Percentiles rank a stretch among this genome's conserved stretches.
phyloP scores from a whole-genome alignment of 2,329 filamentous ascomycete species.

The Chaetomium strumarium region DNA sequence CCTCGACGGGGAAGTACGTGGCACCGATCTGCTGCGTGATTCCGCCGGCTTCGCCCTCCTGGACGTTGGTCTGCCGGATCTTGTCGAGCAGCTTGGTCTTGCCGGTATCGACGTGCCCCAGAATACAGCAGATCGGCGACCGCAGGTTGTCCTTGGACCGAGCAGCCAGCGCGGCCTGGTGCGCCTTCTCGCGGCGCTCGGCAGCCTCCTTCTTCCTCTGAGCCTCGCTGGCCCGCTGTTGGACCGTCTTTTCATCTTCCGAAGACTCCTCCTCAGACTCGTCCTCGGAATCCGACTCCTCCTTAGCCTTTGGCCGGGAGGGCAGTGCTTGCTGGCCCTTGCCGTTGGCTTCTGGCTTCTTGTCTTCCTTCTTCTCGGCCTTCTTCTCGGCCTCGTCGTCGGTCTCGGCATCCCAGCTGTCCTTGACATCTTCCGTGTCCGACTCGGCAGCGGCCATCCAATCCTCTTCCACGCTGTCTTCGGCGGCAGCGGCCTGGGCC shows the following conservation, averaged over 20 bases:
- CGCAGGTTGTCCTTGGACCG: conserved; percentile 91
- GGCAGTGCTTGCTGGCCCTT: conserved; percentile 23
- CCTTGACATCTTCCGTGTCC: conserved; percentile 73
- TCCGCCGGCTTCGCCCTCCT: conserved; percentile 97
- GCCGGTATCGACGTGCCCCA: conserved; percentile 98
- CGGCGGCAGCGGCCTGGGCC: conserved; percentile 51
- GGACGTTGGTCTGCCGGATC: conserved; percentile 95
- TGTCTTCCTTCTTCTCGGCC: conserved; percentile 36
- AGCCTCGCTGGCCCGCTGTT: conserved; percentile 64
- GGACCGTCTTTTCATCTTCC: conserved; percentile 69
- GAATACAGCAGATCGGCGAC: conserved; percentile 98
- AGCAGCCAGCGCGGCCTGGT: conserved; percentile 85
- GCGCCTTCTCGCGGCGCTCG: conserved; percentile 79
- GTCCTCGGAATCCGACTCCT: conserved; percentile 46
- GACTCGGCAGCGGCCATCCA: conserved; percentile 83
- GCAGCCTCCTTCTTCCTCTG: conserved; percentile 83
- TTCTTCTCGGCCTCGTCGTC: conserved; percentile 58
- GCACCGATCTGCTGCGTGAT: conserved; percentile 99
- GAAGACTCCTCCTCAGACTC: conserved; percentile 60
- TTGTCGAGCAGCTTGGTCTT: conserved; percentile 99
- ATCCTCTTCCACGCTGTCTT: conserved; percentile 61
- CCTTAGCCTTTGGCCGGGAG: conserved; percentile 30
- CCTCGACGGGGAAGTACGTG: conserved; percentile 96
- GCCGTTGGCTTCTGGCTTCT: conserved; percentile 36
- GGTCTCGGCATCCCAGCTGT: conserved; percentile 87